These are phyloP conservation scores for Anthracocystis setariae DNA, from an alignment of 1,284 basidiomycete genomes.

Conservation along the genomic window DNA sequence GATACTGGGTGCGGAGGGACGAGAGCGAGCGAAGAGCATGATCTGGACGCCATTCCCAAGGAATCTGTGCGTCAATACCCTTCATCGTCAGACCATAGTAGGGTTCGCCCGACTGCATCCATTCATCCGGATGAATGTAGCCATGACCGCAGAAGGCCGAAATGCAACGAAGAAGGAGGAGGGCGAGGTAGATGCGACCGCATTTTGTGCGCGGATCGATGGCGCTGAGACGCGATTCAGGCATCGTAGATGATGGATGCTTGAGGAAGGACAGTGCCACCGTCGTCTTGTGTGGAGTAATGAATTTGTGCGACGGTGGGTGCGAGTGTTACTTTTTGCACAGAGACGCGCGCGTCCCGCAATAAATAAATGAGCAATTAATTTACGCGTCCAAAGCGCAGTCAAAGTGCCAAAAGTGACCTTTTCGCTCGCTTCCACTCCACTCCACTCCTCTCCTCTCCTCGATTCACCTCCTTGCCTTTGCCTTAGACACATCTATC, in stretches of 20 bases:
- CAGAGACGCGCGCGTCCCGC: slow-evolving; percentile 5
- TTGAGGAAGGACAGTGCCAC: too few species aligned
- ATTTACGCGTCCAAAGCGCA: slow-evolving; percentile 39
- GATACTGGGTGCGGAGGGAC: slow-evolving; percentile 10
- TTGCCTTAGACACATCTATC: background rate
- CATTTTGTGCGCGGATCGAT: slow-evolving; percentile 18
- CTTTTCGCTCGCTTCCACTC: background rate
- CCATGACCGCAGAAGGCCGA: slow-evolving; percentile 58
- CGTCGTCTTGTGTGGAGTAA: too few species aligned
- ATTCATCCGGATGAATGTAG: slow-evolving; percentile 68
- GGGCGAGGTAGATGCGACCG: slow-evolving; percentile 31
- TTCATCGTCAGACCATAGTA: slow-evolving; percentile 20
- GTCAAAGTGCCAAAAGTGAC: slow-evolving; percentile 8
- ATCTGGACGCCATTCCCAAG: slow-evolving; percentile 43
- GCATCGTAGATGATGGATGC: background rate
- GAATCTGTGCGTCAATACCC: background rate
- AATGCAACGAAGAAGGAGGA: slow-evolving; percentile 54
- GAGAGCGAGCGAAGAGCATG: slow-evolving; percentile 26
- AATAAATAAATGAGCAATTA: background rate
- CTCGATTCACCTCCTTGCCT: background rate
- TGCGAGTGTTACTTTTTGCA: slow-evolving; percentile 7
- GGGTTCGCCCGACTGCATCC: slow-evolving; percentile 67
- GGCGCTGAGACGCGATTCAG: slow-evolving; percentile 4
- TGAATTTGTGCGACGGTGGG: background rate
- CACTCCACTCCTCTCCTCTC: slow-evolving; percentile 1